Base-by-base conservation (phyloP, 1,284 basidiomycete species). In the Irpex lacteus region DNA sequence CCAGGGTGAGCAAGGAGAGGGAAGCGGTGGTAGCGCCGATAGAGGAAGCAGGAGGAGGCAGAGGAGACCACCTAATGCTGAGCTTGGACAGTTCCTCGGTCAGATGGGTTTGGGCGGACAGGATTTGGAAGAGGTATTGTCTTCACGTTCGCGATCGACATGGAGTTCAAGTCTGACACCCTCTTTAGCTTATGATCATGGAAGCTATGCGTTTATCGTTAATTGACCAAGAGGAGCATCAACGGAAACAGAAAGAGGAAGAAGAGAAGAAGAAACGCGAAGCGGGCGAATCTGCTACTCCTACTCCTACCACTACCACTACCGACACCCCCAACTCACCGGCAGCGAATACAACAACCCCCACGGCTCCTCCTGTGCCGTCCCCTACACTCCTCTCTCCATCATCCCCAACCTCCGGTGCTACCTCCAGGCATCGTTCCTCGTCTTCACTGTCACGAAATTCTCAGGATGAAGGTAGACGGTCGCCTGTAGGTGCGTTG, bases 151-250 rank as follows among this genome's bases (percentile, higher is more conserved):
- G 5, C 32, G 5, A 6, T 34, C 5, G 32, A 34, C 5, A 6
- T 6, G 32, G 32, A 34, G 32, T 6, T 34, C 5, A 6, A 0
- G 32, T 34, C 32, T 34, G 32, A 49, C 32, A 34, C 49, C 9
- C 32, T 60, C 63, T 36, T 70, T 71, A 98, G 92, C 80, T 98
- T 57, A 98, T 99, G 96, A 83, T 99, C 61, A 96, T 97, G 94
- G 97, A 99, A 78, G 98, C 97, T 1, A 98, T 99, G 96, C 88
- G 97, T 52, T 80, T 98, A 63, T 98, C 95, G 54, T 81, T 98
- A 68, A 76, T 98, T 61, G 97, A 99, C 70, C 95, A 98, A 68
- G 91, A 93, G 75, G 89, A 89, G 68, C 89, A 91, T 61, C 90
- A 92, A 70, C 81, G 84, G 68, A 87, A 85, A 69, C 85, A 90